Base-by-base conservation (phyloP, 108 stramenopile species). In the Stephanodiscus minutulus region DNA sequence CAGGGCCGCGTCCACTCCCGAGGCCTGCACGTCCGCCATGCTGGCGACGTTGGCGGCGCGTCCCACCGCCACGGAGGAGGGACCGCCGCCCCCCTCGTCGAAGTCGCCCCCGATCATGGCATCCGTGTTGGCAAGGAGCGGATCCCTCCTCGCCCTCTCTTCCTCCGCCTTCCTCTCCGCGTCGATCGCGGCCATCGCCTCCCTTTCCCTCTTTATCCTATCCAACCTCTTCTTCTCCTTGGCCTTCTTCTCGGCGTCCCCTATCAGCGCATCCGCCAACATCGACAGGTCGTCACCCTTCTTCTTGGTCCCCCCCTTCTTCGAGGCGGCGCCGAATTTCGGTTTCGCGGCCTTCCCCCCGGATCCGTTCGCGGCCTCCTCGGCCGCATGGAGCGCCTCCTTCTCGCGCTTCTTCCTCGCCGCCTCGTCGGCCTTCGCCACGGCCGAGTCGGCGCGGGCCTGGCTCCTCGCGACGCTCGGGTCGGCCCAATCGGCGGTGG, bases 201-300 rank as follows among this genome's bases (percentile, higher is more conserved):
- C 73, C 24, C 70, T 67, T 44, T 95, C 87, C 52, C 76, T 76
- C 74, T 81, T 84, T 62, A 76, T 63, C 61, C 76, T 68, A 33
- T 84, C 84, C 2, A 72, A 59, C 64, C 68, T 72, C 60, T 86
- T 86, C 70, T 88, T 82, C 33, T 80, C 85, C 68, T 86, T 88
- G 1, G 72, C 66, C 73, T 91, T 90, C 74, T 94, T 94, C 46
- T 94, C 93, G n/a, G 93, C 93, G 46, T 81, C 85, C 10, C 79
- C 74, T 1, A 91, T 86, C 28, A 94, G 67, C 10, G 91, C 85
- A 76, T 89, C 87, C 63, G 90, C 91, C 48, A 94, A 62, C 10
- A 94, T 46, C 3, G 82, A 71, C 37, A 94, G 55, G 48, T 91
- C 91, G 64, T 85, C 65, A 52, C 80, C 77, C 49, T 85, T 80